phyloP scores from a whole-genome alignment of 768 basidiomycete genomes.

The Tricholomella constricta region DNA sequence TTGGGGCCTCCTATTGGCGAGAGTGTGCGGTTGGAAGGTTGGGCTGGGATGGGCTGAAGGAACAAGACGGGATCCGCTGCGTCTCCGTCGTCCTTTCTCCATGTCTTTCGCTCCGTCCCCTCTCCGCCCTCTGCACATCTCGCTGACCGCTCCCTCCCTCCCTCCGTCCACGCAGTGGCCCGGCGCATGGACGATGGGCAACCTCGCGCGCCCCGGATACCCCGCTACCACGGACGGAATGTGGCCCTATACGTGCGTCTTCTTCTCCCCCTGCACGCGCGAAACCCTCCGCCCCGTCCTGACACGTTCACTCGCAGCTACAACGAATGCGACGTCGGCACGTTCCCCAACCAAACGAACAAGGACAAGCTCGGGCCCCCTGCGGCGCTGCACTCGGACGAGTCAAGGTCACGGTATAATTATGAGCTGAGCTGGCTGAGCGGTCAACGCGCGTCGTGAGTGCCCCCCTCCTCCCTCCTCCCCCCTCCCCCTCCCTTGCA shows the following conservation, averaged over 20 bases:
- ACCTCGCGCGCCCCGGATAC: slow-evolving; percentile 82
- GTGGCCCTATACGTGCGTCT: slow-evolving; percentile 77
- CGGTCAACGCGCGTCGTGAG: slow-evolving; percentile 76
- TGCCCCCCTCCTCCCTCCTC: slow-evolving; percentile 4
- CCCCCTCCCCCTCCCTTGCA: neutral
- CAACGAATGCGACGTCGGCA: slow-evolving; percentile 74
- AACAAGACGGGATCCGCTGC: too few relatives aligned
- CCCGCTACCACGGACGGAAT: slow-evolving; percentile 77
- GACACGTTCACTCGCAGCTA: slow-evolving; percentile 38
- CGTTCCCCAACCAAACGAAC: slow-evolving; percentile 70
- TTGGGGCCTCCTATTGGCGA: neutral
- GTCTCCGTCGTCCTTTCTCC: too few relatives aligned
- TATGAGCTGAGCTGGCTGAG: slow-evolving; percentile 69
- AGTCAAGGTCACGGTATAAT: slow-evolving; percentile 53
- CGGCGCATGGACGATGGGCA: slow-evolving; percentile 88
- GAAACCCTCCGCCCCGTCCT: neutral
- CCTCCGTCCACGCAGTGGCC: slow-evolving; percentile 77
- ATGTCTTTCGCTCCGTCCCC: neutral
- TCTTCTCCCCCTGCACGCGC: neutral
- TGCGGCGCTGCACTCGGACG: slow-evolving; percentile 57
- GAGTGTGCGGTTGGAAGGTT: neutral
- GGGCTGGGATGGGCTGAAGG: too few relatives aligned
- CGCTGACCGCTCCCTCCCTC: neutral
- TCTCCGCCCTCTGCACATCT: neutral
- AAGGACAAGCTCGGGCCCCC: slow-evolving; percentile 54